phyloP scores from a whole-genome alignment of 768 basidiomycete species.

The Termitomyces sp. region DNA sequence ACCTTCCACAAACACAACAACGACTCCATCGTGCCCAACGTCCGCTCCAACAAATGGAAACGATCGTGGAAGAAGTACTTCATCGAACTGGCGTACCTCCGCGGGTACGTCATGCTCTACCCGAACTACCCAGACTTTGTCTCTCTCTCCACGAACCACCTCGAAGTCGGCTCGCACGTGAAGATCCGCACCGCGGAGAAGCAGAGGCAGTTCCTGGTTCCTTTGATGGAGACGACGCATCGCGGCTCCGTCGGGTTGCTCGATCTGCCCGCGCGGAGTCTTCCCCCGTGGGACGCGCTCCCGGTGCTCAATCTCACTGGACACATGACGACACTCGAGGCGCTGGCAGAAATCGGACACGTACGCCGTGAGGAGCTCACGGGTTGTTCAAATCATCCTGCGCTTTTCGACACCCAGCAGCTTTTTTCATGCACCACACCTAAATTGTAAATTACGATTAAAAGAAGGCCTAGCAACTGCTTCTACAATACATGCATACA shows the following conservation, averaged over 20 bases:
- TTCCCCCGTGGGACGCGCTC: conserved; percentile 49
- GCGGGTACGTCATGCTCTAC: conserved; percentile 85
- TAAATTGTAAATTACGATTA: not conserved
- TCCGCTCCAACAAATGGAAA: conserved; percentile 78
- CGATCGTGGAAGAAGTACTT: conserved; percentile 88
- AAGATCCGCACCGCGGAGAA: conserved; percentile 52
- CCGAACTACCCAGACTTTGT: conserved; percentile 70
- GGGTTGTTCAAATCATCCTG: conserved; percentile 19
- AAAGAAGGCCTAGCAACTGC: not conserved
- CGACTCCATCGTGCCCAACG: conserved; percentile 55
- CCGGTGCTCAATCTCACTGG: conserved; percentile 72
- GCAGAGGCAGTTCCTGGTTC: conserved; percentile 59
- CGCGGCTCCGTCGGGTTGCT: conserved; percentile 31
- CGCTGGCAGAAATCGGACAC: conserved; percentile 25
- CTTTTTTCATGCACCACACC: conserved; percentile 16
- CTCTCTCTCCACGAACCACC: conserved; percentile 86
- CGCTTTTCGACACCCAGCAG: conserved; percentile 19
- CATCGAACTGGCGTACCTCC: conserved; percentile 78
- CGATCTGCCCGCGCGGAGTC: conserved; percentile 46
- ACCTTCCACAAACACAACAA: conserved; percentile 27
- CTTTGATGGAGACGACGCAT: conserved; percentile 45
- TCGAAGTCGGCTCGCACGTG: conserved; percentile 82
- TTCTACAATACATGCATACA: too few species aligned
- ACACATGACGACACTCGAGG: conserved; percentile 28
- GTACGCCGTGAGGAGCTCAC: conserved; percentile 27